These are phyloP conservation scores for Volvariella volvacea DNA, from an alignment of 1,284 basidiomycete genomes.

Conservation along the genomic window DNA sequence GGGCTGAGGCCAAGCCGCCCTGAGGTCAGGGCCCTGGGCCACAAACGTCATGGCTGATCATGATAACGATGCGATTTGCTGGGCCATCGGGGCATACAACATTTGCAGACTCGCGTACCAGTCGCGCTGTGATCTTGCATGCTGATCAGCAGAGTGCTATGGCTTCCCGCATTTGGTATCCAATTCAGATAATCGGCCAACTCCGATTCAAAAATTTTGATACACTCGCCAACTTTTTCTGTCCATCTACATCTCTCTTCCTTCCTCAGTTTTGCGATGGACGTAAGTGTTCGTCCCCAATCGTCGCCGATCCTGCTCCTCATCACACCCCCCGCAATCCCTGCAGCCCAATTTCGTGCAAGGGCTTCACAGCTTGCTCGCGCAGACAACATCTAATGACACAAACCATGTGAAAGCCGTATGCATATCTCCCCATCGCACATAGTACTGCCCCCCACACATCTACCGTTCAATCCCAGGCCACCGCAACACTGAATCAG, in stretches of 20 bases:
- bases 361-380: constrained; percentile 77
- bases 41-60: neutral
- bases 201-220: constrained; percentile 38
- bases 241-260: neutral
- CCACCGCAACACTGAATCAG: constrained; percentile 86
- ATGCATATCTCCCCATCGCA: constrained; percentile 15
- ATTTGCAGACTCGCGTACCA: too few relatives aligned
- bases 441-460: constrained; percentile 7
- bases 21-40: too few relatives aligned
- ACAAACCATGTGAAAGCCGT: constrained; percentile 85
- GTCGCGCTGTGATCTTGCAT: too few relatives aligned
- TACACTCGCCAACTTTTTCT: constrained; percentile 9
- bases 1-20: too few relatives aligned
- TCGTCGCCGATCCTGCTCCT: constrained; percentile 16
- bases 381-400: constrained; percentile 82
- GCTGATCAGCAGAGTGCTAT: neutral
- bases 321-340: constrained; percentile 10
- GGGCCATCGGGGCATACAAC: neutral
- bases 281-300: constrained; percentile 18
- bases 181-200: constrained; percentile 28
- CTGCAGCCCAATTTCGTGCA: constrained; percentile 72
- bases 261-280: constrained; percentile 17
- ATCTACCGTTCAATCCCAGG: constrained; percentile 40
- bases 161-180: constrained; percentile 14
- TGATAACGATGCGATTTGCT: neutral